Conservation (phyloP, 2,329 filamentous ascomycete genomes). For the Penicillium sp. region DNA sequence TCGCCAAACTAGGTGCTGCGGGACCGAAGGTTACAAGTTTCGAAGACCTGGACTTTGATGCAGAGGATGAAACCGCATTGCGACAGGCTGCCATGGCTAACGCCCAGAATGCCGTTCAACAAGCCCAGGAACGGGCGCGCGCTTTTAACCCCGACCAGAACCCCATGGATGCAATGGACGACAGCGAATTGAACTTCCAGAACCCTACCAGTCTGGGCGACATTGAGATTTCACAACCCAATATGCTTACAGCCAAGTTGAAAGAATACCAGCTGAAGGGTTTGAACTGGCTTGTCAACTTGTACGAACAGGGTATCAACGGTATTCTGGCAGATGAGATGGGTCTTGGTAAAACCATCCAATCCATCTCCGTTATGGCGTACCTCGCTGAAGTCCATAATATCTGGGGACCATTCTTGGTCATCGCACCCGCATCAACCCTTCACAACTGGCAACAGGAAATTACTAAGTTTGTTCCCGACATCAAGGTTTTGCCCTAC, state of each 20-base stretch:
- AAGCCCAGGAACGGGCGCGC: slow-evolving; percentile 89
- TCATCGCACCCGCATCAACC: slow-evolving; percentile 94
- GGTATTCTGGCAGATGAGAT: slow-evolving; percentile 98
- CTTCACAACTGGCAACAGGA: slow-evolving; percentile 99
- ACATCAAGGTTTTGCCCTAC: slow-evolving; percentile 94
- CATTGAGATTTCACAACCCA: slow-evolving; percentile 92
- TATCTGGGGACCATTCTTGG: slow-evolving; percentile 96
- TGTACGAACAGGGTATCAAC: slow-evolving; percentile 99
- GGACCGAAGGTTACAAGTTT: slow-evolving; percentile 86
- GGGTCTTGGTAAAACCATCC: slow-evolving; percentile 98
- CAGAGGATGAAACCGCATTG: slow-evolving; percentile 83
- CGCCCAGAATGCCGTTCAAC: slow-evolving; percentile 91
- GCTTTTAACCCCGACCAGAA: slow-evolving; percentile 81
- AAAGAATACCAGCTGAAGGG: slow-evolving; percentile 99
- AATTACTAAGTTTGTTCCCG: slow-evolving; percentile 91
- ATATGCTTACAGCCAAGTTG: slow-evolving; percentile 88
- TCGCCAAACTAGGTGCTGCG: slow-evolving; percentile 52
- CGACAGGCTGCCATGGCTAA: slow-evolving; percentile 89
- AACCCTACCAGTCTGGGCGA: slow-evolving; percentile 95
- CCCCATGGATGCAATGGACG: slow-evolving; percentile 76
- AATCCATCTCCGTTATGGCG: slow-evolving; percentile 99
- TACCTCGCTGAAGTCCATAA: slow-evolving; percentile 97
- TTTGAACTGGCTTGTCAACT: slow-evolving; percentile 97
- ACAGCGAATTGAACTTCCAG: slow-evolving; percentile 99
- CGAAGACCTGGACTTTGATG: slow-evolving; percentile 93